phyloP scores from a whole-genome alignment of 192 early-diverging fungal genomes.

The Funneliformis mosseae region DNA sequence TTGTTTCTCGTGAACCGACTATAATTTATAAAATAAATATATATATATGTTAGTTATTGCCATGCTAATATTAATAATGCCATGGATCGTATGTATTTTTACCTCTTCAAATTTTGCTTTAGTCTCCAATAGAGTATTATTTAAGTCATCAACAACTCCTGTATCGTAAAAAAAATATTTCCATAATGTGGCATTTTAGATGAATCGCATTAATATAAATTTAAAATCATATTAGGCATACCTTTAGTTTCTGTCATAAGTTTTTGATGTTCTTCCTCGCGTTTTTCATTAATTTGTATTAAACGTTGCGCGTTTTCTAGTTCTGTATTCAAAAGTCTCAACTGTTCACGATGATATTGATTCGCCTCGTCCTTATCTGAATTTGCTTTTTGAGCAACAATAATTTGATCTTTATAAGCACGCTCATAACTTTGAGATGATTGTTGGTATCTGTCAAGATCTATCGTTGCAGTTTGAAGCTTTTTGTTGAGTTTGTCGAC shows the following conservation, averaged over 20 bases:
- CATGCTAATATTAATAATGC: neutral
- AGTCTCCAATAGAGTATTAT: neutral
- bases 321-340: neutral
- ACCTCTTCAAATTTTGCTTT: neutral
- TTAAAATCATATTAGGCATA: neutral
- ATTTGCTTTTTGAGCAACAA: neutral
- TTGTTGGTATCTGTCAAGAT: neutral
- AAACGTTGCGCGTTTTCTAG: neutral
- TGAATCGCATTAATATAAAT: neutral
- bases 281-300: slow-evolving; percentile 1
- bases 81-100: too few species aligned
- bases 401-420: slow-evolving; percentile 12
- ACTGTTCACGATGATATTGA: neutral
- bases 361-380: neutral
- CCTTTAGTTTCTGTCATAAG: neutral
- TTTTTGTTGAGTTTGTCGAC: neutral
- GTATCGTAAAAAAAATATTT: neutral
- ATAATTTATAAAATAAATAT: neutral
- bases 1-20: neutral
- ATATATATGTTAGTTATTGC: too few species aligned
- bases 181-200: neutral
- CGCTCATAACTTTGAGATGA: neutral
- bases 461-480: neutral
- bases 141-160: neutral
- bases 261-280: neutral